Evolutionary conservation across 805 yeast genomes (phyloP), one percentile per base, ranked within the genome.

Genomic region (Pichia sporocuriosa): DNA sequence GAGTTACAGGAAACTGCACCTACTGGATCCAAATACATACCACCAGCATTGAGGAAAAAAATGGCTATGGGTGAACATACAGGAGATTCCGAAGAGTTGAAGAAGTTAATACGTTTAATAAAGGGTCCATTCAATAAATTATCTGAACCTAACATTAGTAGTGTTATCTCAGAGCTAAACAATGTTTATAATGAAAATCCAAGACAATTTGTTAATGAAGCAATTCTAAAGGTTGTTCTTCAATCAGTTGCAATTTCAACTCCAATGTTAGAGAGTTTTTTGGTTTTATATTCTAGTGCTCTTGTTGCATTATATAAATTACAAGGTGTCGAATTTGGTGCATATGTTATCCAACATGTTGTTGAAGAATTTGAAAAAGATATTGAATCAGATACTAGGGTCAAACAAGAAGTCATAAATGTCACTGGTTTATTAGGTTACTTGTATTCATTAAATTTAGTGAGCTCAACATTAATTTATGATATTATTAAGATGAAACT

Each of bases 281-380:
- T 89, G 30, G 73, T 83, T 46, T 69, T 85, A 25, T 89, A 90
- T 59, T 83, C 95, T 1, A 81, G 87, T 6, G 68, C 87, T 7
- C 74, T 81, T 2, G 80, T 80, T 19, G 81, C 95, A 1, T 59
- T 93, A 20, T 87, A 84, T 63, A 72, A 84, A 46, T 55, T 79
- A 17, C 84, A 84, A 51, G 97, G 98, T 17, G 76, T 80, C 29
- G 96, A 87, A 47, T 83, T 87, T 59, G 97, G 96, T 45, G 98
- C 97, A 0, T 74, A 68, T 51, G 81, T 88, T 45, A 69, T 88
- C 26, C 98, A 93, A 57, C 69, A 76, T 0, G 57, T 84, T 42
- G 84, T 89, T n/a, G 95, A 85, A 46, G 70, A 68, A 42, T 77
- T 84, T 52, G 79, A 81, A 28, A 53, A 53, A 3, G 58, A 53